phyloP scores from a whole-genome alignment of 2,329 filamentous ascomycete species.

The Cryphonectria radicalis region DNA sequence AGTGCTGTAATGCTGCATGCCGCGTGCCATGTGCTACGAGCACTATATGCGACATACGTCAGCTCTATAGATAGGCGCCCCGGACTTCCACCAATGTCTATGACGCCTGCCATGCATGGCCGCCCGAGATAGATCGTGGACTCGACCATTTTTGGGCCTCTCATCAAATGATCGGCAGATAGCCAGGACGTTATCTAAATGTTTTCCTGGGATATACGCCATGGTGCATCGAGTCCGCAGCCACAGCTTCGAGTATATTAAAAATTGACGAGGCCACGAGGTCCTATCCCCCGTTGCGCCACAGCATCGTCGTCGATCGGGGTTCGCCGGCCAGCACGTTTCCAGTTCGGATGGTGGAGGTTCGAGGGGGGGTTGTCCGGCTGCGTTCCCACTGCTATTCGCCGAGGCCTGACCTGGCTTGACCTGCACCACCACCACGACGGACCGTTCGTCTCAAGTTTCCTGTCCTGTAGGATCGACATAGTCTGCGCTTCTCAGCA shows the following conservation, averaged over 20 bases:
- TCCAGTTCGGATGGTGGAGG: conserved; percentile 4
- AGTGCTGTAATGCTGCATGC: neutral
- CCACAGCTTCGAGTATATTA: neutral
- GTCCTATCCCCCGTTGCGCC: neutral
- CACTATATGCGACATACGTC: conserved; percentile 10
- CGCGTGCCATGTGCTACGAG: neutral
- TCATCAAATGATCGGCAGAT: neutral
- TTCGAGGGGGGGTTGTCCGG: conserved; percentile 1
- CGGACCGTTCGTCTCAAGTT: conserved; percentile 23
- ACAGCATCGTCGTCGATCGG: neutral
- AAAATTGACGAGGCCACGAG: neutral
- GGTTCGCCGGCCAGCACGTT: conserved; percentile 3
- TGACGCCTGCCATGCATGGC: neutral
- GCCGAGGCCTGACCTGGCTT: conserved; percentile 21
- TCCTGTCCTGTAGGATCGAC: neutral
- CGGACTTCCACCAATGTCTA: conserved; percentile 16
- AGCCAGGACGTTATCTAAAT: neutral
- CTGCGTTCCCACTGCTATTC: conserved; percentile 19
- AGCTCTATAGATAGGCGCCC: neutral
- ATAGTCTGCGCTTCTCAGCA: neutral
- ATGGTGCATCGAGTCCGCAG: neutral
- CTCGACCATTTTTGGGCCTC: neutral
- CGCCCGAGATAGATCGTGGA: neutral
- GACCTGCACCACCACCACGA: neutral
- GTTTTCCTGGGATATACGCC: neutral